Evolutionary conservation across 2,329 filamentous ascomycete genomes (phyloP).

Genomic region (Microthyrium microscopicum): DNA sequence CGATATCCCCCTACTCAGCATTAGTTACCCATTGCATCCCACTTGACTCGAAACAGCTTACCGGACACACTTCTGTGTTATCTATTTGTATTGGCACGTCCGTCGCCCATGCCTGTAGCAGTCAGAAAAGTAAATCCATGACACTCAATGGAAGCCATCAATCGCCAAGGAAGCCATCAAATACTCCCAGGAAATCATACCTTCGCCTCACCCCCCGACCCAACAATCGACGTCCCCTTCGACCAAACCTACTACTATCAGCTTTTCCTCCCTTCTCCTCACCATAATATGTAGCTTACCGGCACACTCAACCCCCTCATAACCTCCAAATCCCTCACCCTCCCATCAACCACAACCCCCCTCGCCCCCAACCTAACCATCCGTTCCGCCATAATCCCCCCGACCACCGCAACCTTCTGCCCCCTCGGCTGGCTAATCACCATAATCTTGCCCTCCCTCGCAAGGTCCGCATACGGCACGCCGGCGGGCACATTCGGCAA

Average conservation of each 20-base stretch:
- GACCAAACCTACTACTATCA: too few relatives aligned
- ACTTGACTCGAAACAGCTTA: constrained; percentile 8
- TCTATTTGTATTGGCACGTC: constrained; percentile 24
- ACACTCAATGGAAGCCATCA: too few relatives aligned
- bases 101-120: constrained; percentile 39
- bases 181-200: too few relatives aligned
- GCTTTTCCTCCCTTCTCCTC: constrained; percentile 20
- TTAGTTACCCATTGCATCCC: too few relatives aligned
- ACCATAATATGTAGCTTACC: constrained; percentile 28
- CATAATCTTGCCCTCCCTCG: constrained; percentile 42
- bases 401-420: constrained; percentile 54
- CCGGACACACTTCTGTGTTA: constrained; percentile 19
- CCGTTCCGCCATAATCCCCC: constrained; percentile 59
- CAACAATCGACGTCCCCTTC: constrained; percentile 39
- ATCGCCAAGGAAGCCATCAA: too few relatives aligned
- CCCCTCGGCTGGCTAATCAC: constrained; percentile 48
- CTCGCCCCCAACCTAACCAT: constrained; percentile 46
- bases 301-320: constrained; percentile 38
- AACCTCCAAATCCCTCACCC: constrained; percentile 49
- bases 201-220: constrained; percentile 38
- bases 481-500: constrained; percentile 37
- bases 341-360: constrained; percentile 50
- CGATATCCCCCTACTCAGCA: constrained; percentile 39
- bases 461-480: constrained; percentile 53
- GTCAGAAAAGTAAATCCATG: too few relatives aligned